phyloP scores from a whole-genome alignment of 1,284 basidiomycete species.

The Ustilago nuda region DNA sequence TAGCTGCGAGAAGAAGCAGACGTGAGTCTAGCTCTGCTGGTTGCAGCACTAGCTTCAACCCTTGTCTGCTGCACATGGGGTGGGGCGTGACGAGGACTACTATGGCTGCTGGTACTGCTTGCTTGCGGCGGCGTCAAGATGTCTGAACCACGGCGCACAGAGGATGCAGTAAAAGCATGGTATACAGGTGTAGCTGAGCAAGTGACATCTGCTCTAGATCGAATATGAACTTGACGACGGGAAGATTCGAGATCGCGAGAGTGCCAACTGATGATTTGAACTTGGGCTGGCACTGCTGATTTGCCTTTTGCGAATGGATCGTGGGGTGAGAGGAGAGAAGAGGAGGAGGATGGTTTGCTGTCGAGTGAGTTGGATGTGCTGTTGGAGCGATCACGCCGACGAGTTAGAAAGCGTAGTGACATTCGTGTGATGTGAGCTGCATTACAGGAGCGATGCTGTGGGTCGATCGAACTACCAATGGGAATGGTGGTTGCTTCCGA shows the following conservation, averaged over 20 bases:
- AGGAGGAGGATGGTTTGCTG: background rate
- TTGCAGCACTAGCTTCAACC: background rate
- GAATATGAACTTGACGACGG: slow-evolving; percentile 16
- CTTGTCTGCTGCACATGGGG: background rate
- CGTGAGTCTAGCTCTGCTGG: background rate
- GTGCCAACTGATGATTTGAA: slow-evolving; percentile 40
- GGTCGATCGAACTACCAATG: background rate
- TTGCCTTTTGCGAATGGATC: slow-evolving; percentile 8
- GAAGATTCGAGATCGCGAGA: slow-evolving; percentile 1
- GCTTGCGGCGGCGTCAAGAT: background rate
- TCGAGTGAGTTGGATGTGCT: background rate
- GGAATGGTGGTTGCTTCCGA: too few relatives aligned
- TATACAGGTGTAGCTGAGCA: slow-evolving; percentile 2
- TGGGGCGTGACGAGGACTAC: background rate
- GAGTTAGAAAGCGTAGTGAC: slow-evolving; percentile 37
- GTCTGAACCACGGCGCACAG: background rate
- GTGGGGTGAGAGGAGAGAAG: background rate
- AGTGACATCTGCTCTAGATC: background rate
- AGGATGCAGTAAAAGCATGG: slow-evolving; percentile 10
- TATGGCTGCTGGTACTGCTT: background rate
- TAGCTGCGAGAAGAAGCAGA: slow-evolving; percentile 6
- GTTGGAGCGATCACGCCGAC: slow-evolving; percentile 20
- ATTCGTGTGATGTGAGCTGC: slow-evolving; percentile 10
- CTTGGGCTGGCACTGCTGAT: slow-evolving; percentile 12
- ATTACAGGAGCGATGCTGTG: background rate